phyloP scores from a whole-genome alignment of 73 alveolate species.

The Breviolum minutum region DNA sequence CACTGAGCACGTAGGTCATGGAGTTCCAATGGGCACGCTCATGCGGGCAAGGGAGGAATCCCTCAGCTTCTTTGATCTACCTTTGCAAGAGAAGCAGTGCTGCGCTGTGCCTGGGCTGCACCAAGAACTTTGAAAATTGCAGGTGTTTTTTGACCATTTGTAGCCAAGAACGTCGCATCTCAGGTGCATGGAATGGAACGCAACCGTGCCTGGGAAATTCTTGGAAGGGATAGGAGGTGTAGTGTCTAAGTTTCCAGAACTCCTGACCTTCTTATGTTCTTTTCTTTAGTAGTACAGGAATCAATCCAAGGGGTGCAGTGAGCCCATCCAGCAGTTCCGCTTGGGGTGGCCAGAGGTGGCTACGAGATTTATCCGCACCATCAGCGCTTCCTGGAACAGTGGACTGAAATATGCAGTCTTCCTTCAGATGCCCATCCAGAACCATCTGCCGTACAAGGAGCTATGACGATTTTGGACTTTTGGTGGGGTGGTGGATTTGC shows the following conservation, averaged over 20 bases:
- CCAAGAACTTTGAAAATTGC: neutral
- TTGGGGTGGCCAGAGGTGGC: slow-evolving; percentile 27
- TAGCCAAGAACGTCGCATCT: neutral
- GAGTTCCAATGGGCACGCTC: slow-evolving; percentile 10
- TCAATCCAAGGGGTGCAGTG: too few species aligned
- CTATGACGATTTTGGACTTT: too few species aligned
- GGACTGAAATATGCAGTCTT: neutral
- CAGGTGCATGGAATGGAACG: slow-evolving; percentile 62
- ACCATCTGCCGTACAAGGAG: slow-evolving; percentile 64
- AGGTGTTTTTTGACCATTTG: neutral
- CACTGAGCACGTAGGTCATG: slow-evolving; percentile 20
- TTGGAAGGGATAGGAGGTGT: too few species aligned
- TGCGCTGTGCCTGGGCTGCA: slow-evolving; percentile 4
- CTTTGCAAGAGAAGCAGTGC: slow-evolving; percentile 23
- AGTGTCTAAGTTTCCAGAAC: too few species aligned
- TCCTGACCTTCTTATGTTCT: too few species aligned
- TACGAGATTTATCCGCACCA: slow-evolving; percentile 83
- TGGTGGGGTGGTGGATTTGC: too few species aligned
- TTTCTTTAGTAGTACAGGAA: too few species aligned
- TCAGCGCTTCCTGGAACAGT: slow-evolving; percentile 65
- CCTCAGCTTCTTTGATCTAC: slow-evolving; percentile 22
- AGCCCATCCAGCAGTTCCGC: too few species aligned
- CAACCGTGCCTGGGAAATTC: slow-evolving; percentile 23
- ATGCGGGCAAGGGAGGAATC: slow-evolving; percentile 46
- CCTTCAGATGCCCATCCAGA: slow-evolving; percentile 53